Evolutionary conservation across 768 basidiomycete species (phyloP).

Genomic region (Crassisporium funariophilum): DNA sequence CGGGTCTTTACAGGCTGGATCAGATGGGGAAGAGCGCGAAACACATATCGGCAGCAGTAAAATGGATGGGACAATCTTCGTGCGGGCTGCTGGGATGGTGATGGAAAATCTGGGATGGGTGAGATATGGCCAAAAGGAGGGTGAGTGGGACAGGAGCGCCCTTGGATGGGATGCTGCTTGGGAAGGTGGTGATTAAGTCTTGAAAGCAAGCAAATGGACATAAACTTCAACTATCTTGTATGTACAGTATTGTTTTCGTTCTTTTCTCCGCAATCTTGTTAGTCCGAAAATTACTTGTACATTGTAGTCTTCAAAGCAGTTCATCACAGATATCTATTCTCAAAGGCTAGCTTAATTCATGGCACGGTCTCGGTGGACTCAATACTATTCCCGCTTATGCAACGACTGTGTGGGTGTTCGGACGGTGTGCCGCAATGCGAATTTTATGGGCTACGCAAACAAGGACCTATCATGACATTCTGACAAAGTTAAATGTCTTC

Average conservation of each 20-base stretch:
- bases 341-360: too few species aligned
- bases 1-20: conserved; percentile 39
- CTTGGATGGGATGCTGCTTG: conserved; percentile 66
- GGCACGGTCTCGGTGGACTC: too few species aligned
- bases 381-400: too few species aligned
- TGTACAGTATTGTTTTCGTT: too few species aligned
- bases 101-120: conserved; percentile 62
- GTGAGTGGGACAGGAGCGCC: conserved; percentile 57
- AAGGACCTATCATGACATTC: not conserved
- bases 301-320: too few species aligned
- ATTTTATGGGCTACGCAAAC: not conserved
- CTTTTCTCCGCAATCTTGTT: too few species aligned
- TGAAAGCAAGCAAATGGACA: too few species aligned
- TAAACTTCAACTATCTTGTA: too few species aligned
- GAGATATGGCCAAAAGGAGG: conserved; percentile 47
- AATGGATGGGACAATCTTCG: conserved; percentile 60
- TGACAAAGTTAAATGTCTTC: not conserved
- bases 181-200: conserved; percentile 35
- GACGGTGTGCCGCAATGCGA: too few species aligned
- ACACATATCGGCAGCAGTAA: conserved; percentile 44
- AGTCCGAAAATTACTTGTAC: too few species aligned
- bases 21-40: conserved; percentile 37
- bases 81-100: conserved; percentile 57
- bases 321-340: too few species aligned
- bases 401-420: too few species aligned